phyloP scores from a whole-genome alignment of 106 monocot genomes.

The Iris macrosiphon region DNA sequence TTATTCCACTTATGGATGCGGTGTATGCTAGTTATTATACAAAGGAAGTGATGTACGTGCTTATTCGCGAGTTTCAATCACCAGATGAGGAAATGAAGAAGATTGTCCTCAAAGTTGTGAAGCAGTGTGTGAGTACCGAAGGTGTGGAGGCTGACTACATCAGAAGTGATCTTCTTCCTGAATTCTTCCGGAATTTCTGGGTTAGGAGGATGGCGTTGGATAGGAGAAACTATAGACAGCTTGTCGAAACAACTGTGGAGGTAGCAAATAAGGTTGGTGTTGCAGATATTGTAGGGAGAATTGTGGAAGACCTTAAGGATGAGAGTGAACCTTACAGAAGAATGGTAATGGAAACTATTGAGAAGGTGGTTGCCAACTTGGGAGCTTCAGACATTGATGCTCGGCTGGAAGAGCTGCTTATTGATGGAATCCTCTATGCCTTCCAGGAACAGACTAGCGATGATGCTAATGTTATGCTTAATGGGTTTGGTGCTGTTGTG shows the following conservation, averaged over 20 bases:
- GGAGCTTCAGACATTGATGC: constrained; percentile 84
- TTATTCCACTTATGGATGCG: constrained; percentile 87
- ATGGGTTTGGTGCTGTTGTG: constrained; percentile 97
- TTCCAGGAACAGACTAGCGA: constrained; percentile 98
- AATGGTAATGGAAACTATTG: constrained; percentile 92
- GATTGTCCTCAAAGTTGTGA: constrained; percentile 80
- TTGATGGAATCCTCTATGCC: constrained; percentile 90
- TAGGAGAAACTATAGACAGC: constrained; percentile 69
- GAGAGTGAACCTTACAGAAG: constrained; percentile 83
- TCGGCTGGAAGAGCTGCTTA: constrained; percentile 64
- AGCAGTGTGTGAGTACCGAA: constrained; percentile 82
- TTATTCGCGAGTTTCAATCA: constrained; percentile 80
- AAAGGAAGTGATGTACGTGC: constrained; percentile 65
- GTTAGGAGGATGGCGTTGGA: constrained; percentile 78
- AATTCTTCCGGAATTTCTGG: constrained; percentile 77
- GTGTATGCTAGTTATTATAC: constrained; percentile 87
- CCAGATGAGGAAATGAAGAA: constrained; percentile 96
- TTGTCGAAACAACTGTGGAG: constrained; percentile 83
- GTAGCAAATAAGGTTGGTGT: constrained; percentile 84
- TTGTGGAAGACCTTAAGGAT: constrained; percentile 83
- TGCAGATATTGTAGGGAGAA: constrained; percentile 77
- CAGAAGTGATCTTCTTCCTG: constrained; percentile 59
- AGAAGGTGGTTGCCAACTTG: constrained; percentile 78
- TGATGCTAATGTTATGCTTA: constrained; percentile 99
- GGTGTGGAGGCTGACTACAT: constrained; percentile 82